Evolutionary conservation across 306 rosid species (phyloP), one percentile per base, ranked within the genome.

Genomic region (Acacia melanoxylon): DNA sequence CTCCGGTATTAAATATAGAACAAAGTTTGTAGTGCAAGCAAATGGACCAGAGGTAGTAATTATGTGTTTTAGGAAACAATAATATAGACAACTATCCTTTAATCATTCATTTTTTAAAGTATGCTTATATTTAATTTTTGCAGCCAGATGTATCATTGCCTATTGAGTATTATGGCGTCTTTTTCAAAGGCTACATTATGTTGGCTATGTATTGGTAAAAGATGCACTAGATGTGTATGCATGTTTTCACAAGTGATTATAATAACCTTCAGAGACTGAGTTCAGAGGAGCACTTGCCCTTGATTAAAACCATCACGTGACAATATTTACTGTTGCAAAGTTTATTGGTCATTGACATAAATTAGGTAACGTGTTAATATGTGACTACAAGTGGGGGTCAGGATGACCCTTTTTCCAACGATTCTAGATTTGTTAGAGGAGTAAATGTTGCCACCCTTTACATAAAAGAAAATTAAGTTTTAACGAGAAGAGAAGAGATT

Each of bases 31-130:
- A n/a, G n/a, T n/a, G n/a, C n/a, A n/a, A n/a, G n/a, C n/a, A n/a
- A n/a, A n/a, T n/a, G n/a, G n/a, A n/a, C n/a, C n/a, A n/a, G n/a
- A n/a, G n/a, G n/a, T n/a, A n/a, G n/a, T n/a, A 46, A 20, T 45
- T 63, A 51, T 46, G 61, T 22, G 14, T 68, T 52, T 68, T 78
- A 8, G 40, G 79, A 82, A 86, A 71, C 31, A 14, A 14, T n/a
- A 80, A 80, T 45, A 56, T 80, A 7, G 52, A 65, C 11, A 27
- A 10, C 68, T 33, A 61, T 35, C 62, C 84, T 41, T 76, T 66
- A 33, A 45, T 46, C 68, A 78, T 4, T 81, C 48, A 49, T 65
- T 65, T 82, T 16, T 78, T 41, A 40, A 24, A 35, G 25, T 27
- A 66, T 56, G 35, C 78, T n/a, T 22, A n/a, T n/a, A n/a, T n/a